Conservation (phyloP, 108 stramenopile genomes). For the Skeletonema menzelii region DNA sequence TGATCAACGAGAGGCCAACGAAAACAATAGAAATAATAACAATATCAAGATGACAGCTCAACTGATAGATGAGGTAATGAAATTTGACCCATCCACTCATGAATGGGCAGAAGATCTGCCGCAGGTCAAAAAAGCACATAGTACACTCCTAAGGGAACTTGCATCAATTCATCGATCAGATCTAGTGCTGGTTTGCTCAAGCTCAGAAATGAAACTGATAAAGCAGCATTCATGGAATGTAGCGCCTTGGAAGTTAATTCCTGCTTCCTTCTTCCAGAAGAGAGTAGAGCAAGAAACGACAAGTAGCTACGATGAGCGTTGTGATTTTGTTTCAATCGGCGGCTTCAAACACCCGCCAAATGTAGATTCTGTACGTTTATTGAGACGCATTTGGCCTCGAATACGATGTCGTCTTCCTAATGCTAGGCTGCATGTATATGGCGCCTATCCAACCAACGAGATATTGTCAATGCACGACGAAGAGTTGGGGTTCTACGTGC, state of each 20-base stretch:
- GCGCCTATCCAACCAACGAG: slow-evolving; percentile 56
- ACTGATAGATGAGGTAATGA: slow-evolving; percentile 21
- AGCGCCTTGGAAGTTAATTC: slow-evolving; percentile 40
- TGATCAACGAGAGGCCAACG: not conserved
- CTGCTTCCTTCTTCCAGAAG: slow-evolving; percentile 59
- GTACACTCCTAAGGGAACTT: slow-evolving; percentile 58
- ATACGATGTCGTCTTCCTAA: slow-evolving; percentile 50
- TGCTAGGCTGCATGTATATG: slow-evolving; percentile 60
- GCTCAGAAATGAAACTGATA: slow-evolving; percentile 50
- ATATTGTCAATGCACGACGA: slow-evolving; percentile 38
- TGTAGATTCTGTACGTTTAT: slow-evolving; percentile 63
- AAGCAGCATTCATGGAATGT: slow-evolving; percentile 29
- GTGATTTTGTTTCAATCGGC: slow-evolving; percentile 55
- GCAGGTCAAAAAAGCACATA: slow-evolving; percentile 7
- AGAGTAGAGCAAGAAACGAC: not conserved
- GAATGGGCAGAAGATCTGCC: not conserved
- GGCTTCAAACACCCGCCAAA: slow-evolving; percentile 79
- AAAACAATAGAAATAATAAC: not conserved
- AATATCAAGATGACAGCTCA: not conserved
- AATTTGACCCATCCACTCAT: slow-evolving; percentile 15
- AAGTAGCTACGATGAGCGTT: slow-evolving; percentile 7
- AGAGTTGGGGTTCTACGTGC: slow-evolving; percentile 52
- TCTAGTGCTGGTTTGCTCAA: slow-evolving; percentile 66
- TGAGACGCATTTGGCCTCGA: slow-evolving; percentile 66
- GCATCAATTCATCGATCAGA: slow-evolving; percentile 73